A percentile compares a stretch with the other conserved stretches of the same genome.
Conservation (phyloP, 2,329 filamentous ascomycete genomes). For the Colletotrichum sp. region DNA sequence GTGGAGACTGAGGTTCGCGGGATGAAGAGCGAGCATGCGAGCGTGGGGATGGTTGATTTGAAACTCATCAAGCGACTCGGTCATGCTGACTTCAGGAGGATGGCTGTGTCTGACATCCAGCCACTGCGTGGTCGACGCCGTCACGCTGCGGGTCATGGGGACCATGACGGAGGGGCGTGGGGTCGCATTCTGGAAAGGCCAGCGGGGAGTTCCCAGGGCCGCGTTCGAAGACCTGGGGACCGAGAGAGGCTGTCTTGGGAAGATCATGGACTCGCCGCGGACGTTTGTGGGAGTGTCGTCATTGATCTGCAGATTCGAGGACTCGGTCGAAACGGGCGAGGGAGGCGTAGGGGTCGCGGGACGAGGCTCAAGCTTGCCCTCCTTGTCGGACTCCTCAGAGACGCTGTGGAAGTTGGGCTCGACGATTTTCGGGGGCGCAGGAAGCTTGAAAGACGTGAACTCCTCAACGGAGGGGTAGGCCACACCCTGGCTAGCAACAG, state of each 20-base stretch:
- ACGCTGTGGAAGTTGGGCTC: not conserved
- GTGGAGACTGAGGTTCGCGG: not conserved
- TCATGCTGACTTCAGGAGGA: not conserved
- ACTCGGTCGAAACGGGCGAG: not conserved
- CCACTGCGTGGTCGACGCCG: not conserved
- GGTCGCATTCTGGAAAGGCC: slow-evolving; percentile 16
- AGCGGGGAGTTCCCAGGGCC: not conserved
- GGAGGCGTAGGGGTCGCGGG: slow-evolving; percentile 1
- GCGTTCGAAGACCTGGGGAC: not conserved
- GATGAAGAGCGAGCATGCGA: not conserved
- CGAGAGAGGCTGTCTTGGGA: not conserved
- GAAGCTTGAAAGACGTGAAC: slow-evolving; percentile 1
- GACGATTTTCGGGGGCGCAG: not conserved
- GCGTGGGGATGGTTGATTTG: slow-evolving; percentile 12
- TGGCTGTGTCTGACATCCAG: not conserved
- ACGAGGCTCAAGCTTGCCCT: not conserved
- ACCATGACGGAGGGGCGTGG: slow-evolving; percentile 3
- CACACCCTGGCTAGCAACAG: not conserved
- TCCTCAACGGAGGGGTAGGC: slow-evolving; percentile 3
- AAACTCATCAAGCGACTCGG: slow-evolving; percentile 15
- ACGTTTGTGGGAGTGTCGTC: slow-evolving; percentile 3
- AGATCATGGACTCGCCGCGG: slow-evolving; percentile 9
- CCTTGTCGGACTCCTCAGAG: not conserved
- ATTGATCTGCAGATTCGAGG: not conserved
- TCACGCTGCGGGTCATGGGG: not conserved